Conservation (phyloP, 345 rosid species). For the Eucalyptus pauciflora region DNA sequence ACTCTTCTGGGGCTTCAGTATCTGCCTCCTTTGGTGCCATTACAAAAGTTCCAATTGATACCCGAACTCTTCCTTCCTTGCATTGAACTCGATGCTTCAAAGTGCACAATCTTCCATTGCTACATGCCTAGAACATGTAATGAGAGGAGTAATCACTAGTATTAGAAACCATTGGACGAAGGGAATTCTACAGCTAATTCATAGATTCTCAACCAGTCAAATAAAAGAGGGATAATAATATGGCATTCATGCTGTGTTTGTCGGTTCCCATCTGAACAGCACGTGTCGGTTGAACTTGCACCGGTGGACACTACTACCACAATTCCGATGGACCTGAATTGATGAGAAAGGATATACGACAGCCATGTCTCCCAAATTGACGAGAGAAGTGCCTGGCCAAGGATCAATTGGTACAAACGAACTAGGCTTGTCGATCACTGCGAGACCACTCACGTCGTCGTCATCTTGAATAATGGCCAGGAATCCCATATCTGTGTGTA, state of each 20-base stretch:
- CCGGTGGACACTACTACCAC: background rate
- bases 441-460: constrained; percentile 65
- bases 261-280: background rate
- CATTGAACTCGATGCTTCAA: constrained; percentile 76
- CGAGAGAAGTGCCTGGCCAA: constrained; percentile 54
- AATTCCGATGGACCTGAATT: background rate
- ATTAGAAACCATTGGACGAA: background rate
- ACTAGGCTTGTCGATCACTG: constrained; percentile 53
- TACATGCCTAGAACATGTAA: constrained; percentile 43
- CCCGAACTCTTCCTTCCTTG: constrained; percentile 42
- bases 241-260: background rate
- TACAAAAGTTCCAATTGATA: constrained; percentile 66
- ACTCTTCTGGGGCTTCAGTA: constrained; percentile 25
- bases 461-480: constrained; percentile 87
- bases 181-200: background rate
- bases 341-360: constrained; percentile 8
- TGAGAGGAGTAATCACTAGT: background rate
- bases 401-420: constrained; percentile 38
- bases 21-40: constrained; percentile 38
- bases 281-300: background rate
- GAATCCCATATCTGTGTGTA: constrained; percentile 76
- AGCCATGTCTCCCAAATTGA: constrained; percentile 80
- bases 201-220: background rate
- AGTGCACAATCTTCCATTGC: constrained; percentile 59
- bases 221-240: background rate